phyloP scores from a whole-genome alignment of 2,329 filamentous ascomycete genomes.

The Fusarium pseudonygamai region DNA sequence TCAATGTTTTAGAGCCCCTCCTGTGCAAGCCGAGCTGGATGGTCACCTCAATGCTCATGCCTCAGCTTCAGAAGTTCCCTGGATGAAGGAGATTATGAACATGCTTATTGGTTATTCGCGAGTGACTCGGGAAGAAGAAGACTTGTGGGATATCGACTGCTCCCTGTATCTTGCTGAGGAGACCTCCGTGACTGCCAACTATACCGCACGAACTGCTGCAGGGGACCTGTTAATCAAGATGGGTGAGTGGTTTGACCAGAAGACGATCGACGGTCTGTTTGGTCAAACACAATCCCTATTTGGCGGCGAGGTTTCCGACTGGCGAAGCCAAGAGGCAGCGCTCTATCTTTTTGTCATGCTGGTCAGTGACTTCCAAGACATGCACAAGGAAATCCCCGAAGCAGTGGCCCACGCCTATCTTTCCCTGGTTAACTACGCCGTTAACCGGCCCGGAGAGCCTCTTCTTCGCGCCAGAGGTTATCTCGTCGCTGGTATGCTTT shows the following conservation, averaged over 20 bases:
- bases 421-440: constrained; percentile 81
- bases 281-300: constrained; percentile 81
- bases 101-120: constrained; percentile 86
- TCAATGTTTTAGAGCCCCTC: constrained; percentile 85
- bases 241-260: constrained; percentile 84
- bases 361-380: constrained; percentile 83
- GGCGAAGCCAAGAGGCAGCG: constrained; percentile 78
- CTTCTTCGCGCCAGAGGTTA: constrained; percentile 89
- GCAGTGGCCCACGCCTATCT: constrained; percentile 79
- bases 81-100: constrained; percentile 89
- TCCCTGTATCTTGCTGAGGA: constrained; percentile 96
- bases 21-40: constrained; percentile 89
- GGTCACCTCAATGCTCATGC: constrained; percentile 73
- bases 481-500: constrained; percentile 82
- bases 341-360: constrained; percentile 88
- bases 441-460: constrained; percentile 73
- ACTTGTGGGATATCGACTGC: constrained; percentile 95
- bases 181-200: constrained; percentile 93
- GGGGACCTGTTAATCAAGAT: constrained; percentile 93
- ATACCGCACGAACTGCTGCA: constrained; percentile 91
- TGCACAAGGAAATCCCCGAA: constrained; percentile 74
- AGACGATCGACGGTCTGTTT: constrained; percentile 81
- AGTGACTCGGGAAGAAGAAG: constrained; percentile 92
- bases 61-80: constrained; percentile 72
- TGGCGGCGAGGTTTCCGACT: constrained; percentile 58